Percentiles rank a stretch among this genome's conserved stretches.
phyloP scores from a whole-genome alignment of 2,329 filamentous ascomycete genomes.

The Cytospora schulzeri region DNA sequence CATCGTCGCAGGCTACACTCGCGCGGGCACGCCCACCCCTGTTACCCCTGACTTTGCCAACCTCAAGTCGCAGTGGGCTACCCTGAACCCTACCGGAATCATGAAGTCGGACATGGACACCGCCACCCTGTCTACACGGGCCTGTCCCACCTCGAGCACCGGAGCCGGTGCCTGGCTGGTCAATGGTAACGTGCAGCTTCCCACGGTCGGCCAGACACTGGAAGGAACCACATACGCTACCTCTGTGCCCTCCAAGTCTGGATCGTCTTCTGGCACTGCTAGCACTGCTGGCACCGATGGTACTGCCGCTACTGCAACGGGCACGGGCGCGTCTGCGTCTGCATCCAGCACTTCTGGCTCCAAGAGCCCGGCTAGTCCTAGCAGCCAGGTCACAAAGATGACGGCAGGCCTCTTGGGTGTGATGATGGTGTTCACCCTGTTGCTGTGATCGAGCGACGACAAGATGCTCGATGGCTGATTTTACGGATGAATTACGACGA shows the following conservation, averaged over 20 bases:
- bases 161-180: slow-evolving; percentile 68
- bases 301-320: too few species aligned
- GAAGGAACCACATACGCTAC: slow-evolving; percentile 33
- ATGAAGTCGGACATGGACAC: slow-evolving; percentile 63
- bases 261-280: slow-evolving; percentile 22
- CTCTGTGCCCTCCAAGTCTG: slow-evolving; percentile 24
- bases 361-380: slow-evolving; percentile 47
- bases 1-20: slow-evolving; percentile 66
- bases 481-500: not conserved
- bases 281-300: slow-evolving; percentile 33
- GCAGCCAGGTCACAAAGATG: slow-evolving; percentile 53
- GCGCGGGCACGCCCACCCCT: slow-evolving; percentile 73
- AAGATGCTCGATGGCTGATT: not conserved
- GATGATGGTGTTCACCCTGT: slow-evolving; percentile 56
- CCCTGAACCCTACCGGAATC: slow-evolving; percentile 69
- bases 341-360: slow-evolving; percentile 35
- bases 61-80: slow-evolving; percentile 75
- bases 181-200: slow-evolving; percentile 68
- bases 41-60: slow-evolving; percentile 77
- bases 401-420: slow-evolving; percentile 50
- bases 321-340: too few species aligned
- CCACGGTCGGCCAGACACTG: slow-evolving; percentile 63
- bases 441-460: slow-evolving; percentile 42
- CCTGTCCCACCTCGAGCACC: slow-evolving; percentile 70
- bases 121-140: slow-evolving; percentile 62